A percentile compares a stretch with the other conserved stretches of the same genome.
These are phyloP conservation scores for Zymoseptoria passerinii DNA, from an alignment of 2,329 filamentous ascomycete species.

Conservation along the genomic window DNA sequence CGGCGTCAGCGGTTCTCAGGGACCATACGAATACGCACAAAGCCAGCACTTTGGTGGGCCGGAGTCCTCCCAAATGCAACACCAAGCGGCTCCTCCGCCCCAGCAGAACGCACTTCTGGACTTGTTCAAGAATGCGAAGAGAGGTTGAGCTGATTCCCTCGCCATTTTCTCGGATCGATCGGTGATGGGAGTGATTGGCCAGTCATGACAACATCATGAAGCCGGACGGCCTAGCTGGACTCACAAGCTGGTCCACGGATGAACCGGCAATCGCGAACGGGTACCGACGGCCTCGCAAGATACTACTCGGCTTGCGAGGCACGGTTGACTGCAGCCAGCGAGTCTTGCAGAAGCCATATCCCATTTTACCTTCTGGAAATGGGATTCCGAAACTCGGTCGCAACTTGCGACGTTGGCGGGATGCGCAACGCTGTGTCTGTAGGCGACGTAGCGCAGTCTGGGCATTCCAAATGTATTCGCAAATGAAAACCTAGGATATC, in stretches of 20 bases:
- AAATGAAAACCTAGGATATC: neutral
- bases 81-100: conserved; percentile 1
- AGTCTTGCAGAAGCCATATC: neutral
- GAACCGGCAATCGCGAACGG: neutral
- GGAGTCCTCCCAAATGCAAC: neutral
- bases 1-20: neutral
- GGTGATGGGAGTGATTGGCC: neutral
- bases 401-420: neutral
- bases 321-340: neutral
- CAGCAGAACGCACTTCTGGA: conserved; percentile 21
- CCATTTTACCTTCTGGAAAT: neutral
- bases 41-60: neutral
- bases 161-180: neutral
- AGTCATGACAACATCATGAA: neutral
- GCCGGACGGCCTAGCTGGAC: neutral
- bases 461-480: neutral
- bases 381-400: neutral
- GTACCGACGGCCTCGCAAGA: neutral
- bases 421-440: neutral
- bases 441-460: neutral
- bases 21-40: neutral
- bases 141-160: conserved; percentile 1
- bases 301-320: neutral
- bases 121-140: conserved; percentile 23
- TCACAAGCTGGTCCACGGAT: neutral